These are phyloP conservation scores for Purshia tridentata DNA, from an alignment of 306 rosid genomes.

Conservation along the genomic window DNA sequence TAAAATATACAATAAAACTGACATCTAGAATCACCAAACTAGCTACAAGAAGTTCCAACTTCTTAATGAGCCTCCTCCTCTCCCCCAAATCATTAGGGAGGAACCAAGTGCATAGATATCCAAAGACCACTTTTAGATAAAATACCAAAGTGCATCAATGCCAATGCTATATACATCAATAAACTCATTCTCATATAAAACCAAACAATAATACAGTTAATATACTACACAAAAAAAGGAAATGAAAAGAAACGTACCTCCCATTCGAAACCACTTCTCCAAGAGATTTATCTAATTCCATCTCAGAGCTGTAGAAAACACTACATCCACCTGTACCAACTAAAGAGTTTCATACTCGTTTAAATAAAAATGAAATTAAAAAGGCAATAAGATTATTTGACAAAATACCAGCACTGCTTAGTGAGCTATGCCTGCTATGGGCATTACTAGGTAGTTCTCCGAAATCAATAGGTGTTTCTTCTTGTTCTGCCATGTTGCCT, in stretches of 20 bases:
- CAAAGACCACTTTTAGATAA: not conserved
- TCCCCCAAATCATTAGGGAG: too few relatives aligned
- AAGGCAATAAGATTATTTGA: constrained; percentile 5
- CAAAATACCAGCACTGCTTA: constrained; percentile 59
- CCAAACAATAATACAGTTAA: not conserved
- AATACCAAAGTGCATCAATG: not conserved
- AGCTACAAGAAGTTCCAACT: not conserved
- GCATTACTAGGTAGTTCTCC: constrained; percentile 45
- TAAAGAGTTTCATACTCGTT: constrained; percentile 10
- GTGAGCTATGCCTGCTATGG: constrained; percentile 64
- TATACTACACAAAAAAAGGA: not conserved
- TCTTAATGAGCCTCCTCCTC: too few relatives aligned
- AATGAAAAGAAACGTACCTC: constrained; percentile 35
- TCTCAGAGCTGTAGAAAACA: constrained; percentile 44
- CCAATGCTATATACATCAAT: not conserved
- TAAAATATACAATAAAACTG: constrained; percentile 15
- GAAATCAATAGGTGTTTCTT: constrained; percentile 36
- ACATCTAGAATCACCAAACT: too few relatives aligned
- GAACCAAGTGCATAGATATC: not conserved
- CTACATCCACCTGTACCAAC: constrained; percentile 61
- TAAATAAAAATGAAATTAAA: constrained; percentile 11
- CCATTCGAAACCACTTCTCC: constrained; percentile 55
- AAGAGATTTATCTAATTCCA: constrained; percentile 48
- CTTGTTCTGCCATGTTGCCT: constrained; percentile 42
- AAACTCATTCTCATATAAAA: not conserved